phyloP scores from a whole-genome alignment of 2,329 filamentous ascomycete genomes.

The Xylariales sp. region DNA sequence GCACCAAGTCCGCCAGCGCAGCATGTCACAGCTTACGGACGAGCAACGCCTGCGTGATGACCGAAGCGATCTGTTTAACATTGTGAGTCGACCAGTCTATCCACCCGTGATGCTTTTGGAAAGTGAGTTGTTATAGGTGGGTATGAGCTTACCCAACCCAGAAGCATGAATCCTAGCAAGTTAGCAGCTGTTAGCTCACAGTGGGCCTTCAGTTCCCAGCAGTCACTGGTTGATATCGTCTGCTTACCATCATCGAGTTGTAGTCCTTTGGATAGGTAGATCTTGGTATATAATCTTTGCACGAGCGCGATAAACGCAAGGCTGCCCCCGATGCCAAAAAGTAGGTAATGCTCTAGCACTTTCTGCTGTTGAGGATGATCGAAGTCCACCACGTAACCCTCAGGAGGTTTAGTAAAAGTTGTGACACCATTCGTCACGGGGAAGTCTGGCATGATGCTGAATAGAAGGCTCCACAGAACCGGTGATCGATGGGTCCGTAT shows the following conservation, averaged over 20 bases:
- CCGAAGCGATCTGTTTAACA: neutral
- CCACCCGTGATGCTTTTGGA: neutral
- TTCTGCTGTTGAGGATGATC: slow-evolving; percentile 24
- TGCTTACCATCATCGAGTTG: slow-evolving; percentile 15
- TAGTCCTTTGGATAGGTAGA: slow-evolving; percentile 15
- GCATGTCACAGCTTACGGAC: neutral
- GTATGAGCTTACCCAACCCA: slow-evolving; percentile 18
- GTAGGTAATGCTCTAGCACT: slow-evolving; percentile 18
- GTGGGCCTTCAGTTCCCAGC: too few relatives aligned
- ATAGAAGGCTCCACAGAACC: neutral
- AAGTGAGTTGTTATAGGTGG: too few relatives aligned
- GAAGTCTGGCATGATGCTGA: too few relatives aligned
- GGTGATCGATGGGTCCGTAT: neutral
- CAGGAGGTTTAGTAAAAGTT: slow-evolving; percentile 21
- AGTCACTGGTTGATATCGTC: too few relatives aligned
- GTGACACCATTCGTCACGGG: slow-evolving; percentile 18
- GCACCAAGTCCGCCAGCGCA: neutral
- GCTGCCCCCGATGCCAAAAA: slow-evolving; percentile 22
- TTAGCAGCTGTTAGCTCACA: too few relatives aligned
- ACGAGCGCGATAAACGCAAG: slow-evolving; percentile 20
- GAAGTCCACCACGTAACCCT: slow-evolving; percentile 30
- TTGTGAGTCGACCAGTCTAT: neutral
- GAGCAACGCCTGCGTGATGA: neutral
- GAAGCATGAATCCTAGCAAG: slow-evolving; percentile 19
- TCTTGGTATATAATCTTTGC: slow-evolving; percentile 28